Conservation (phyloP, 257 asterid species). For the Solanum virginianum region DNA sequence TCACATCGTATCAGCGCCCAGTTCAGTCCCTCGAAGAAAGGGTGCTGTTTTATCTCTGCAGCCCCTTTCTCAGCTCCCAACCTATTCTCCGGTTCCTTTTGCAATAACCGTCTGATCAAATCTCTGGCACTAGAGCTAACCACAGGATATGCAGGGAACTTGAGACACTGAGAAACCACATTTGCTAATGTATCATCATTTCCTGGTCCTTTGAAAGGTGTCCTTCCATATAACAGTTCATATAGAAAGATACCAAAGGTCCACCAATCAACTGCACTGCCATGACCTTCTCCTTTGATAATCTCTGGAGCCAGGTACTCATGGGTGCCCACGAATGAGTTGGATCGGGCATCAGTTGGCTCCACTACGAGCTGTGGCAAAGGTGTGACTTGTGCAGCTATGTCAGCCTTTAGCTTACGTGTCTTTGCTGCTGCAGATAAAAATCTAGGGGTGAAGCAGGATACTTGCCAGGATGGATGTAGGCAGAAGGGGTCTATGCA, state of each 20-base stretch:
- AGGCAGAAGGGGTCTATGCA: slow-evolving; percentile 84
- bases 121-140: slow-evolving; percentile 57
- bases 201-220: slow-evolving; percentile 65
- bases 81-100: slow-evolving; percentile 65
- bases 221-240: slow-evolving; percentile 67
- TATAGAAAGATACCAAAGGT: slow-evolving; percentile 59
- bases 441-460: slow-evolving; percentile 65
- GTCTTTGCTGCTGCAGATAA: slow-evolving; percentile 43
- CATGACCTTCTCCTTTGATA: slow-evolving; percentile 81
- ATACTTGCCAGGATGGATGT: slow-evolving; percentile 63
- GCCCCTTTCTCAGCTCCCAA: slow-evolving; percentile 67
- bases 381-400: slow-evolving; percentile 44
- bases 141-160: slow-evolving; percentile 50
- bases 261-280: slow-evolving; percentile 97
- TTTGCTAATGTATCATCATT: slow-evolving; percentile 65
- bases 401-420: slow-evolving; percentile 39
- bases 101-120: slow-evolving; percentile 41
- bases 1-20: slow-evolving; percentile 73
- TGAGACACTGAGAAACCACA: slow-evolving; percentile 48
- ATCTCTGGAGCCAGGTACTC: slow-evolving; percentile 92
- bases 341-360: slow-evolving; percentile 69
- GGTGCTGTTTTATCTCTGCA: slow-evolving; percentile 65
- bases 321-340: slow-evolving; percentile 88
- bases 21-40: slow-evolving; percentile 70
- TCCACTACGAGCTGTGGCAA: slow-evolving; percentile 74